Evolutionary conservation across 495 filamentous ascomycete species (phyloP).

Genomic region (Aspergillus nidulans): DNA sequence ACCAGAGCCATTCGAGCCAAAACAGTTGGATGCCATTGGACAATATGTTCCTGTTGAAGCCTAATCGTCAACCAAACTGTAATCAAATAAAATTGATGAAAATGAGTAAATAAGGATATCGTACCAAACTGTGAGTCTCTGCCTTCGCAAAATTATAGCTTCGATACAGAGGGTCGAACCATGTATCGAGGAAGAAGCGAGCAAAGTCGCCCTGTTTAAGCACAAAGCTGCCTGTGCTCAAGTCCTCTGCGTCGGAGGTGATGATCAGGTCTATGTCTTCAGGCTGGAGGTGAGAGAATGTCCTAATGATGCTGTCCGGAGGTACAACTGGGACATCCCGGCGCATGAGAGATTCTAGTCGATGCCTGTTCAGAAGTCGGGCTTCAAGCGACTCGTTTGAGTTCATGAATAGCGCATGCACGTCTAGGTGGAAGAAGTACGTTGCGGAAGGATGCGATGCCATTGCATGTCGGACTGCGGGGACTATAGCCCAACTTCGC

Average conservation of each 20-base stretch:
- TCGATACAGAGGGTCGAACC: constrained; percentile 93
- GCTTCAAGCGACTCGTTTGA: constrained; percentile 62
- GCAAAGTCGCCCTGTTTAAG: constrained; percentile 83
- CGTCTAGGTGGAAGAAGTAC: constrained; percentile 82
- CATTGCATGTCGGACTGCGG: constrained; percentile 87
- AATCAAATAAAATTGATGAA: neutral
- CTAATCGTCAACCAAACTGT: neutral
- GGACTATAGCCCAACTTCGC: constrained; percentile 70
- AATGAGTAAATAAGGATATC: constrained; percentile 14
- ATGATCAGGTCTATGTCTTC: constrained; percentile 78
- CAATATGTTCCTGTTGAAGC: constrained; percentile 69
- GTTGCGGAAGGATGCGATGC: constrained; percentile 65
- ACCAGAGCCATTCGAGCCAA: constrained; percentile 81
- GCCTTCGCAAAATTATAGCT: constrained; percentile 94
- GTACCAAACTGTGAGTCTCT: constrained; percentile 85
- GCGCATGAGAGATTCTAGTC: constrained; percentile 75
- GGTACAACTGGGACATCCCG: constrained; percentile 84
- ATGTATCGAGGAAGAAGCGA: constrained; percentile 86
- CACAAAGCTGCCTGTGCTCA: constrained; percentile 73
- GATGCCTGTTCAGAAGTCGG: constrained; percentile 61
- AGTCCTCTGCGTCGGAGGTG: constrained; percentile 79
- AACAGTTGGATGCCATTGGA: constrained; percentile 99
- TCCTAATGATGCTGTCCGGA: constrained; percentile 94
- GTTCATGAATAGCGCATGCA: constrained; percentile 87
- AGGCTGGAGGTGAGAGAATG: constrained; percentile 73